Evolutionary conservation across 305 asterid species (phyloP).

Genomic region (Fraxinus greggii): DNA sequence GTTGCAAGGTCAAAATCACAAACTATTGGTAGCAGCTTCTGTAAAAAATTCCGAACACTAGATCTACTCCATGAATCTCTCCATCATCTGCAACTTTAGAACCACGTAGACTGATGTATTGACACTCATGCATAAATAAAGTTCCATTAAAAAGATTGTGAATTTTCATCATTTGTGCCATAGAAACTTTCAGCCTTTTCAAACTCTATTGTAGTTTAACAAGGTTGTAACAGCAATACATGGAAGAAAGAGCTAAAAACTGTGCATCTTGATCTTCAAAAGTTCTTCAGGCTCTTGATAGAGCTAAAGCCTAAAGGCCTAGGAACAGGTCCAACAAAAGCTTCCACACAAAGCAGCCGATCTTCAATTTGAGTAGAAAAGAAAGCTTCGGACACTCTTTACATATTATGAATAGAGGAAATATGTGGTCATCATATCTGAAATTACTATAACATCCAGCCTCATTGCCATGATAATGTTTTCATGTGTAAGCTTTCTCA

Average conservation of each 20-base stretch:
- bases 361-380: background rate
- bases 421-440: slow-evolving; percentile 13
- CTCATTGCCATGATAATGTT: slow-evolving; percentile 14
- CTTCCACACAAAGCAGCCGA: background rate
- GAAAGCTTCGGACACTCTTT: background rate
- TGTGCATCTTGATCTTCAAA: background rate
- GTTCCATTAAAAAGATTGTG: background rate
- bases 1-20: background rate
- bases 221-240: background rate
- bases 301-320: background rate
- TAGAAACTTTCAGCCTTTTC: background rate
- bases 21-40: background rate
- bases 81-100: background rate
- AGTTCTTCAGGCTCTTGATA: background rate
- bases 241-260: background rate
- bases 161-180: background rate
- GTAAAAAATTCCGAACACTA: background rate
- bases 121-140: background rate
- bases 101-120: background rate
- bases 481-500: slow-evolving; percentile 17
- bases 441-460: background rate
- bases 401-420: slow-evolving; percentile 2
- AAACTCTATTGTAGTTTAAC: background rate
- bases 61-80: background rate
- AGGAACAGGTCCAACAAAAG: background rate